Conservation (phyloP, 306 rosid genomes). For the Lathyrus oleraceus region DNA sequence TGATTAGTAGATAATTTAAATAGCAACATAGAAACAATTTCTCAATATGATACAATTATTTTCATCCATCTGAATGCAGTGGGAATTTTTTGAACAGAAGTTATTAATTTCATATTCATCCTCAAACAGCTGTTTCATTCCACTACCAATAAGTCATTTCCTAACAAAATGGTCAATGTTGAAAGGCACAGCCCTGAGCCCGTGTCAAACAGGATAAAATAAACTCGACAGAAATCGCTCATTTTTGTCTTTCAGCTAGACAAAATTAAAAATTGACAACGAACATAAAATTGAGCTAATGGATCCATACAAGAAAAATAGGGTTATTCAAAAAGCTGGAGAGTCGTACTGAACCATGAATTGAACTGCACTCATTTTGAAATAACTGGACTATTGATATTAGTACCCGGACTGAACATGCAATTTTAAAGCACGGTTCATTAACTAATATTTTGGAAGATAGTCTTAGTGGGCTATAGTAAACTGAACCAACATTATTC, state of each 20-base stretch:
- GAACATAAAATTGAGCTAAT: background rate
- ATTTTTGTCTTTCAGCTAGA: background rate
- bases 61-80: slow-evolving; percentile 15
- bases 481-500: background rate
- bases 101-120: slow-evolving; percentile 10
- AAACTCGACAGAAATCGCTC: background rate
- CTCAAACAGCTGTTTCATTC: background rate
- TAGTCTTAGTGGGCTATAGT: background rate
- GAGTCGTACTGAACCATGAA: background rate
- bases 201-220: background rate
- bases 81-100: background rate
- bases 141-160: background rate
- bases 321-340: background rate
- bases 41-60: background rate
- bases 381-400: background rate
- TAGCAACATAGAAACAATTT: background rate
- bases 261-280: background rate
- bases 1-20: background rate
- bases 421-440: background rate
- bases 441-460: background rate
- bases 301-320: background rate
- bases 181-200: background rate
- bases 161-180: background rate
- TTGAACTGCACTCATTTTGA: background rate
- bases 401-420: background rate